Evolutionary conservation across 345 rosid species (phyloP), one percentile per base, ranked within the genome.

Genomic region (Euphorbia pulcherrima): DNA sequence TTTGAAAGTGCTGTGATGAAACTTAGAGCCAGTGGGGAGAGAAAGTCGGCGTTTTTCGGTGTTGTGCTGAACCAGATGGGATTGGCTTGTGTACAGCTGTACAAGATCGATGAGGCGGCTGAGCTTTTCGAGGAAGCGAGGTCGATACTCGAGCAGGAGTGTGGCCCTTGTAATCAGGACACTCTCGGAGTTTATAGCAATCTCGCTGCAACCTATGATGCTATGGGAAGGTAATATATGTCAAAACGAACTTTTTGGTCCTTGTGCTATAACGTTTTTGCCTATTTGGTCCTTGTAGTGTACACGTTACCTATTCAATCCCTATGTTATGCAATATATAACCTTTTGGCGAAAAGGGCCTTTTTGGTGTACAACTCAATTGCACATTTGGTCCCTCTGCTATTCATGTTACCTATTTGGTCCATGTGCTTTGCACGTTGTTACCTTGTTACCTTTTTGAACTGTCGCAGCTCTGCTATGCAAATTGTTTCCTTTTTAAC

Each of bases 41-140:
- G 90, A 80, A 95, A 92, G 58, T 92, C 97, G 0, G 92, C 98
- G 37, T 95, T 92, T 85, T 92, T 95, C 21, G 99, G 98, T 56
- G 98, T 95, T 61, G 88, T 92, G 53, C 68, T 95, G 84, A 95
- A 95, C 85, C 99, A 95, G 83, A 95, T 95, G 99, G 99, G 98
- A 27, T 80, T 95, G 81, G 91, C 98, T n/a, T 92, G 96, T 72
- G 97, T 95, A 28, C 99, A 90, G 74, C 78, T 95, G 72, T 95
- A 92, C 85, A 92, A 92, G 85, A 92, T 95, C 11, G 98, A 95
- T 9, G 98, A 95, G 79, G 98, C 99, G 24, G 85, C 87, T 21
- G 97, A 92, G 71, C 83, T 90, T 68, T 95, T 95, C 72, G 96
- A 92, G 82, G 98, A 92, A 80, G 96, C 99, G 4, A 88, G 93